A percentile compares a stretch with the other conserved stretches of the same genome.
Conservation (phyloP, 345 rosid species). For the Eucalyptus victrix region DNA sequence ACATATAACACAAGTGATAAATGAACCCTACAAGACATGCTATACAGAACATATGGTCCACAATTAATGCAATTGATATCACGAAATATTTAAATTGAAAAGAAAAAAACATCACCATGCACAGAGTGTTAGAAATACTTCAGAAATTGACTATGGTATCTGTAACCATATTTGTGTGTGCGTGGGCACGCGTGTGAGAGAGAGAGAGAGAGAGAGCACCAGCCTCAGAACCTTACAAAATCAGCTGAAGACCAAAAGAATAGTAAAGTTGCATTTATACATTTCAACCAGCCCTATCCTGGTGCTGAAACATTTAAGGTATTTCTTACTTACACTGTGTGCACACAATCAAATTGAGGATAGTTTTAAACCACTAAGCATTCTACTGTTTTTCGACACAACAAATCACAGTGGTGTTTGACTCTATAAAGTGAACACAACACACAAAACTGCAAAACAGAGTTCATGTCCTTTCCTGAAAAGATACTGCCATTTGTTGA, state of each 20-base stretch:
- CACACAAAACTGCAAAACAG: background rate
- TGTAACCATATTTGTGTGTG: background rate
- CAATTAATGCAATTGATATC: background rate
- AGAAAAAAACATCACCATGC: background rate
- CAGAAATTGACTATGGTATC: background rate
- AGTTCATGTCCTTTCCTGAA: background rate
- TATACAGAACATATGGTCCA: background rate
- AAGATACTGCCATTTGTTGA: background rate
- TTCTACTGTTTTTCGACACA: background rate
- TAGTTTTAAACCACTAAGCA: background rate
- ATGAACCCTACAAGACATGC: background rate
- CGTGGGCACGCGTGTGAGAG: rapidly evolving
- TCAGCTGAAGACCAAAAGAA: background rate
- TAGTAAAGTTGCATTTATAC: background rate
- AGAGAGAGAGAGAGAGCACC: background rate
- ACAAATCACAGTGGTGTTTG: background rate
- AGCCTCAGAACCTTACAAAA: background rate
- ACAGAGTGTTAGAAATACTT: background rate
- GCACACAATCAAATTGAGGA: background rate
- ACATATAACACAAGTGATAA: background rate
- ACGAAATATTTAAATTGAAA: background rate
- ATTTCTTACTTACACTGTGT: background rate
- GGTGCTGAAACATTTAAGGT: background rate
- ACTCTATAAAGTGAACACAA: background rate
- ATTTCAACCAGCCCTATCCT: background rate